Percentiles rank a stretch among this genome's conserved stretches.
Evolutionary conservation across 2,329 filamentous ascomycete species (phyloP).

Genomic region (Neobulgaria alba): DNA sequence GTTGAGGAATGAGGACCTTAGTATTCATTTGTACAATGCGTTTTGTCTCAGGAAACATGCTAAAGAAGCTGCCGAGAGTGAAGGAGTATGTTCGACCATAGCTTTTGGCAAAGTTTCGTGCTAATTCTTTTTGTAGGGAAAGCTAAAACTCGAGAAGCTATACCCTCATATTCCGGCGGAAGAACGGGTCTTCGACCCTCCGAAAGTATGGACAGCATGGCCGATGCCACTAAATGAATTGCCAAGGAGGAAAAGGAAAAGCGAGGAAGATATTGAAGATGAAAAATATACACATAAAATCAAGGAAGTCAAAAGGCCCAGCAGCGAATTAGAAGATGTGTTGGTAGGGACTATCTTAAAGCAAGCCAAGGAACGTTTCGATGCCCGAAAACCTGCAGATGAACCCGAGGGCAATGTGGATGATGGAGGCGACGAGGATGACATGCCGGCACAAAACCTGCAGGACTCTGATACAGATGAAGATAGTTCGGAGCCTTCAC

Average conservation of each 20-base stretch:
- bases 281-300: slow-evolving; percentile 44
- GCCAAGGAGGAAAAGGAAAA: slow-evolving; percentile 46
- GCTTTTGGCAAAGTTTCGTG: not conserved
- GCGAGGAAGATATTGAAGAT: slow-evolving; percentile 37
- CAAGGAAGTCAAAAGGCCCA: slow-evolving; percentile 38
- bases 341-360: slow-evolving; percentile 58
- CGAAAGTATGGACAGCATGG: slow-evolving; percentile 75
- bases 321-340: slow-evolving; percentile 59
- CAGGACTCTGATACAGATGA: not conserved
- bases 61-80: slow-evolving; percentile 23
- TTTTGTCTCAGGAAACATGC: slow-evolving; percentile 54
- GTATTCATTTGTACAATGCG: slow-evolving; percentile 71
- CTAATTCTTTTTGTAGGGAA: not conserved
- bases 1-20: slow-evolving; percentile 56
- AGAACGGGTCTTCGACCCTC: slow-evolving; percentile 38
- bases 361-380: slow-evolving; percentile 58
- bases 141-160: slow-evolving; percentile 14
- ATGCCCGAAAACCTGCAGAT: slow-evolving; percentile 24
- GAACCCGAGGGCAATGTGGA: slow-evolving; percentile 11
- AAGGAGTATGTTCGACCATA: slow-evolving; percentile 29
- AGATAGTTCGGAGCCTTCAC: not conserved
- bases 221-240: slow-evolving; percentile 57
- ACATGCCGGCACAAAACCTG: not conserved
- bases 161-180: slow-evolving; percentile 9
- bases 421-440: slow-evolving; percentile 3